Evolutionary conservation across 108 stramenopile genomes (phyloP).

Genomic region (Cyclotella choctawhatcheeana): DNA sequence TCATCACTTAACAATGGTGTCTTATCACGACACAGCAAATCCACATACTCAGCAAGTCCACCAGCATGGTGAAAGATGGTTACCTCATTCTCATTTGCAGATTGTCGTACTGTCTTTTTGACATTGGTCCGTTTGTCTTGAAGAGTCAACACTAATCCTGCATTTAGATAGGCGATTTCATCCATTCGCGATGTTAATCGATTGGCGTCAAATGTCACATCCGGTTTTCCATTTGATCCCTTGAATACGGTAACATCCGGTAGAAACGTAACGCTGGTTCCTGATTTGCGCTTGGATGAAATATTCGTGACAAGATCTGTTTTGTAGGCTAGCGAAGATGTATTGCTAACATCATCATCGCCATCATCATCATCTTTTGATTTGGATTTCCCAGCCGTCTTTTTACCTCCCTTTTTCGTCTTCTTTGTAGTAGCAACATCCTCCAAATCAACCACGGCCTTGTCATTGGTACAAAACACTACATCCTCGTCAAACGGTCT

Average conservation of each 20-base stretch:
- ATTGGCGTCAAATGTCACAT: slow-evolving; percentile 80
- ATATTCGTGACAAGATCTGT: slow-evolving; percentile 43
- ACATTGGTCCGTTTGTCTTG: slow-evolving; percentile 69
- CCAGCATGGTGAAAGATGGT: slow-evolving; percentile 89
- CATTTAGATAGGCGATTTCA: slow-evolving; percentile 90
- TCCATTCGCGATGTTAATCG: slow-evolving; percentile 81
- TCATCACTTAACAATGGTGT: slow-evolving; percentile 72
- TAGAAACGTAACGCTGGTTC: slow-evolving; percentile 83
- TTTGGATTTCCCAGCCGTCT: neutral
- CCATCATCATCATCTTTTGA: slow-evolving; percentile 45
- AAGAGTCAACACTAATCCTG: slow-evolving; percentile 84
- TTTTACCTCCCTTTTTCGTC: neutral
- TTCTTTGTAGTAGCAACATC: slow-evolving; percentile 21
- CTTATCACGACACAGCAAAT: slow-evolving; percentile 83
- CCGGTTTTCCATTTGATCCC: slow-evolving; percentile 77
- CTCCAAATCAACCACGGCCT: slow-evolving; percentile 18
- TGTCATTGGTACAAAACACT: slow-evolving; percentile 23
- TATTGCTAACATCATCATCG: slow-evolving; percentile 21
- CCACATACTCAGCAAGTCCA: slow-evolving; percentile 86
- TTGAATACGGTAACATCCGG: slow-evolving; percentile 95
- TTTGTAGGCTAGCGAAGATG: slow-evolving; percentile 41
- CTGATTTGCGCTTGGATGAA: slow-evolving; percentile 55
- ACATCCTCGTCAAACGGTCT: slow-evolving; percentile 30
- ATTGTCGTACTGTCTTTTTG: slow-evolving; percentile 34
- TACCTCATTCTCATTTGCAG: slow-evolving; percentile 31